These are phyloP conservation scores for Aspergillus pseudoglaucus DNA, from an alignment of 2,329 filamentous ascomycete species.

Conservation along the genomic window DNA sequence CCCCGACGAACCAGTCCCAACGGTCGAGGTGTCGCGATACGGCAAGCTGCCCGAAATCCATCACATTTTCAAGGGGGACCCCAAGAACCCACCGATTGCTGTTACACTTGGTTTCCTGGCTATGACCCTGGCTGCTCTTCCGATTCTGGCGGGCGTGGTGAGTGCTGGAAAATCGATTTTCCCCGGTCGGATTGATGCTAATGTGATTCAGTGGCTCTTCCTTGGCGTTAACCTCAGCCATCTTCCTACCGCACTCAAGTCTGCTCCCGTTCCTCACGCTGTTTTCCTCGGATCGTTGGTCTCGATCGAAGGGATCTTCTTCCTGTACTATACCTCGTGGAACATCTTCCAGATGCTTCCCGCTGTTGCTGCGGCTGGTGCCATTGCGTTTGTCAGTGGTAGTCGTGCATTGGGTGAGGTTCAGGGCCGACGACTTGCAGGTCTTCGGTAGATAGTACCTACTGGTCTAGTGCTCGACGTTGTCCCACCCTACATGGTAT, in stretches of 20 bases:
- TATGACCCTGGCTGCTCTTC: conserved; percentile 66
- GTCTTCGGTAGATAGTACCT: conserved; percentile 46
- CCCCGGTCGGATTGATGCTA: conserved; percentile 2
- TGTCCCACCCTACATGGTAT: background rate
- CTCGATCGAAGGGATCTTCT: conserved; percentile 85
- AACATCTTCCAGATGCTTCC: conserved; percentile 86
- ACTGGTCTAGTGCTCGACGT: conserved; percentile 2
- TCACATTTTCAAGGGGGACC: conserved; percentile 79
- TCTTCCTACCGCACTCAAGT: conserved; percentile 64
- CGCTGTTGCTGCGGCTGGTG: conserved; percentile 59
- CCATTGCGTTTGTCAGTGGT: conserved; percentile 75
- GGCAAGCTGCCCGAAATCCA: conserved; percentile 77
- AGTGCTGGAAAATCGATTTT: conserved; percentile 25
- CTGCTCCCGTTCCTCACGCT: conserved; percentile 72
- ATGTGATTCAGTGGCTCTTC: conserved; percentile 59
- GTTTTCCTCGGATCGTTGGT: conserved; percentile 83
- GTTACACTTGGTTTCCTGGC: conserved; percentile 72
- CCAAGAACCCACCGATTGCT: conserved; percentile 71
- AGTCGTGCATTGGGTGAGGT: conserved; percentile 89
- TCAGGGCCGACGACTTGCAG: conserved; percentile 75
- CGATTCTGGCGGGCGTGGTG: conserved; percentile 65
- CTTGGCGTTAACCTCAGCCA: conserved; percentile 81
- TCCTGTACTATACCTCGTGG: conserved; percentile 89
- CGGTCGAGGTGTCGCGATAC: conserved; percentile 70
- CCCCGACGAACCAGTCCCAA: conserved; percentile 52